These are phyloP conservation scores for Curvularia spicifera DNA, from an alignment of 2,329 filamentous ascomycete genomes.

Conservation along the genomic window DNA sequence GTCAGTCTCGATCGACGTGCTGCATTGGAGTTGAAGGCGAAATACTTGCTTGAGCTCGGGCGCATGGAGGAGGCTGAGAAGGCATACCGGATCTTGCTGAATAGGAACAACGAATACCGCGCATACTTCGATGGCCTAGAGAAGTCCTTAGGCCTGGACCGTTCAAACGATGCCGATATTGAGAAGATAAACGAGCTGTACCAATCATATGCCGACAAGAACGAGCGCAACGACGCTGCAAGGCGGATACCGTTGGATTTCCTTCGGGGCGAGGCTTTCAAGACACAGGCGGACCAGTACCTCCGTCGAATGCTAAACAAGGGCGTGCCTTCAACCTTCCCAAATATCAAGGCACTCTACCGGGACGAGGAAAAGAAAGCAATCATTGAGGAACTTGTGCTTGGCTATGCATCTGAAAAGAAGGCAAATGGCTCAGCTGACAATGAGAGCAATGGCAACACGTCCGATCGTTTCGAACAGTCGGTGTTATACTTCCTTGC, in stretches of 20 bases:
- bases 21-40: conserved; percentile 82
- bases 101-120: conserved; percentile 86
- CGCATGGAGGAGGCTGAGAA: conserved; percentile 79
- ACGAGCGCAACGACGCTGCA: conserved; percentile 82
- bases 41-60: conserved; percentile 80
- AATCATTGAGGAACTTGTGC: conserved; percentile 75
- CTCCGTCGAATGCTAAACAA: conserved; percentile 85
- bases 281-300: conserved; percentile 77
- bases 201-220: conserved; percentile 80
- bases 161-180: conserved; percentile 66
- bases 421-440: conserved; percentile 58
- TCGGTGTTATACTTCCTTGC: conserved; percentile 91
- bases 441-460: conserved; percentile 59
- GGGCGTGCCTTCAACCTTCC: conserved; percentile 94
- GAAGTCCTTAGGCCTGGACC: conserved; percentile 68
- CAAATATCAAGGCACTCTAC: conserved; percentile 95
- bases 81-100: conserved; percentile 80
- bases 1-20: conserved; percentile 82
- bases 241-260: conserved; percentile 89
- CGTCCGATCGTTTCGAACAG: conserved; percentile 68
- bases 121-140: conserved; percentile 83
- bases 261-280: conserved; percentile 79
- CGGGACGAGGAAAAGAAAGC: conserved; percentile 76
- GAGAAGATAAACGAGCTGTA: conserved; percentile 80
- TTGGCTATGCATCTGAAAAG: conserved; percentile 74